Conservation (phyloP, 2,329 filamentous ascomycete genomes). For the Fusarium torreyae region DNA sequence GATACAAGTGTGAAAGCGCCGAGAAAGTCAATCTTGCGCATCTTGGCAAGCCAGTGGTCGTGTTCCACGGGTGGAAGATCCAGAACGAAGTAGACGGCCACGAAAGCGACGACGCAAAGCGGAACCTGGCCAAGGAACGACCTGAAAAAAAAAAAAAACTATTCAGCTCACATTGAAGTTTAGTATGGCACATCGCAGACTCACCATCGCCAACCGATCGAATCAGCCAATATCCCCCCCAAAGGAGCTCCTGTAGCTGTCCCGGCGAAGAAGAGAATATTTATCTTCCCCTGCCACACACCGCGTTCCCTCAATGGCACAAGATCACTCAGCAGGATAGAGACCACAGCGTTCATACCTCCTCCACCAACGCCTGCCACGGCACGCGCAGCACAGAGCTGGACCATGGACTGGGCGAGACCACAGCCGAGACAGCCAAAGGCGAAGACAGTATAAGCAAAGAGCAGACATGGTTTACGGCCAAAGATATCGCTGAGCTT, state of each 20-base stretch:
- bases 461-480: slow-evolving; percentile 75
- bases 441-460: slow-evolving; percentile 75
- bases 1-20: slow-evolving; percentile 77
- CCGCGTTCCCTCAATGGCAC: slow-evolving; percentile 79
- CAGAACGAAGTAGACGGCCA: slow-evolving; percentile 74
- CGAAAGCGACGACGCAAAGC: slow-evolving; percentile 75
- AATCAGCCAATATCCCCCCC: slow-evolving; percentile 80
- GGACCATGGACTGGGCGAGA: slow-evolving; percentile 72
- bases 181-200: slow-evolving; percentile 30
- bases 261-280: slow-evolving; percentile 80
- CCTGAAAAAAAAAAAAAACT: slow-evolving; percentile 56
- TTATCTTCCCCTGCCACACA: slow-evolving; percentile 80
- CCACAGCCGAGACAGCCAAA: slow-evolving; percentile 75
- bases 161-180: background rate
- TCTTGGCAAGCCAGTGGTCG: slow-evolving; percentile 75
- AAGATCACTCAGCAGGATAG: slow-evolving; percentile 77
- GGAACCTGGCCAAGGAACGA: slow-evolving; percentile 81
- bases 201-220: slow-evolving; percentile 82
- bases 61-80: slow-evolving; percentile 73
- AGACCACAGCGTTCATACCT: slow-evolving; percentile 79
- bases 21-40: slow-evolving; percentile 79
- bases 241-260: slow-evolving; percentile 78
- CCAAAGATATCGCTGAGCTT: slow-evolving; percentile 81
- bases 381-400: slow-evolving; percentile 75
- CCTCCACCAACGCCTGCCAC: slow-evolving; percentile 74